Base-by-base conservation (phyloP, 371 early-diverging fungal species). In the Saksenaea vasiformis region DNA sequence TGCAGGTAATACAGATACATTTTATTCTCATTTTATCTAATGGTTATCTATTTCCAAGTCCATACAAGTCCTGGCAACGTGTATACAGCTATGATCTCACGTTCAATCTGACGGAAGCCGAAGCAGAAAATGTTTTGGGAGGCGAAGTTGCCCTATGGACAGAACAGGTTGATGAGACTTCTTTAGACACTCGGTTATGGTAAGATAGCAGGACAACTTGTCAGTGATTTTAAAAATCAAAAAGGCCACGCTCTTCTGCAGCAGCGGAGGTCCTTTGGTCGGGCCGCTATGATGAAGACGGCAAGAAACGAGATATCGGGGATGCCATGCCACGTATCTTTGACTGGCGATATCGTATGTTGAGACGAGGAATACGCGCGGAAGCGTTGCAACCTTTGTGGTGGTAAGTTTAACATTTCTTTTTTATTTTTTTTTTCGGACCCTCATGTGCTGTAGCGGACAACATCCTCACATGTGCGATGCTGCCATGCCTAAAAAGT, bases 1-100 rank as follows among this genome's bases (percentile, higher is more conserved):
- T 81, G 77, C 70, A 71, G 73, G 78, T 74, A 74, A 62, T n/a
- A 10, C 10, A 9, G n/a, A 0, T 26, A 35, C 13, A 36, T 35
- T 13, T 17, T 17, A 27, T 17, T 28, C 31, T 11, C n/a, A 26
- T 47, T 56, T 11, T 15, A 31, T 19, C 31, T 39, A 58, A 57
- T 34, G 31, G 36, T 19, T n/a, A n/a, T 14, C n/a, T 39, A n/a
- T 56, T 56, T 26, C 19, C 39, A 24, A 89, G 84, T 54, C 92
- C 92, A 17, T 91, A 82, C 82, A 93, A 93, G 77, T 79, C 84
- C 24, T 92, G 92, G 92, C 91, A 90, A 79, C 85, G 87, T 41
- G 82, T 92, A 5, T 93, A 93, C 65, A 73, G 74, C 60, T 93
- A 89, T 62, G 91, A 92, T 62, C 80, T 88, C 28, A 79, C 84